Conservation (phyloP, 352 stramenopile species). For the Pythium biforme region DNA sequence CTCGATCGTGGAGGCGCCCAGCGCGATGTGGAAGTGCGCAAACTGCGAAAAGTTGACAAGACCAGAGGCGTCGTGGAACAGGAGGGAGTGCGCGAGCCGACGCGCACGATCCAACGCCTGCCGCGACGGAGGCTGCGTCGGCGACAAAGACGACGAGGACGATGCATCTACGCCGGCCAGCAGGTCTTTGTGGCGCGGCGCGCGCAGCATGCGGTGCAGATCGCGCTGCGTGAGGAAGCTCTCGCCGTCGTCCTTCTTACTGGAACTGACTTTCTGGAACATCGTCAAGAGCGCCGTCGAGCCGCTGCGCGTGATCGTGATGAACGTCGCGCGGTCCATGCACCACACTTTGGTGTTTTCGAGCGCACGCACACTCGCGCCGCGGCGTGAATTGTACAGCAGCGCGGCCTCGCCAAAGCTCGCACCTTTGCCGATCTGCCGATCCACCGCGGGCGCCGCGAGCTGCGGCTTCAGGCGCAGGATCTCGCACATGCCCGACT, state of each 20-base stretch:
- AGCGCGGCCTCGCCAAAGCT: constrained; percentile 96
- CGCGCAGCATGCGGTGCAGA: constrained; percentile 54
- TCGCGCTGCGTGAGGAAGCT: constrained; percentile 60
- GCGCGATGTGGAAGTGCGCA: constrained; percentile 84
- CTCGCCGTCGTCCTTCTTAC: constrained; percentile 36
- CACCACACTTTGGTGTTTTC: constrained; percentile 92
- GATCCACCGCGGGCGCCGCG: constrained; percentile 55
- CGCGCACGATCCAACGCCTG: constrained; percentile 52
- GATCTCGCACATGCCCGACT: constrained; percentile 75
- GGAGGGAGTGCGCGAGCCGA: constrained; percentile 56
- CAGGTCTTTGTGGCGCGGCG: constrained; percentile 20
- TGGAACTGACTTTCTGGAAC: constrained; percentile 63
- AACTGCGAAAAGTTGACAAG: constrained; percentile 89
- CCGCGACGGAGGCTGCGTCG: not conserved
- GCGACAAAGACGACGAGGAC: not conserved
- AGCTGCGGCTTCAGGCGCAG: constrained; percentile 62
- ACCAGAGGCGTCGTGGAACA: constrained; percentile 71
- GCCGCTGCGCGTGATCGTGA: constrained; percentile 81
- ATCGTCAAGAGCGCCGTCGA: constrained; percentile 74
- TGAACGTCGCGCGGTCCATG: constrained; percentile 86
- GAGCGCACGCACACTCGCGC: constrained; percentile 86
- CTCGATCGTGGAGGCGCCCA: constrained; percentile 64
- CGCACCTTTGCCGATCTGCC: constrained; percentile 60
- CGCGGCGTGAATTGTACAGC: constrained; percentile 95
- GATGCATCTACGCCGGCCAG: not conserved